These are phyloP conservation scores for Yamadazyma kitorensis DNA, from an alignment of 805 yeast genomes.

Conservation along the genomic window DNA sequence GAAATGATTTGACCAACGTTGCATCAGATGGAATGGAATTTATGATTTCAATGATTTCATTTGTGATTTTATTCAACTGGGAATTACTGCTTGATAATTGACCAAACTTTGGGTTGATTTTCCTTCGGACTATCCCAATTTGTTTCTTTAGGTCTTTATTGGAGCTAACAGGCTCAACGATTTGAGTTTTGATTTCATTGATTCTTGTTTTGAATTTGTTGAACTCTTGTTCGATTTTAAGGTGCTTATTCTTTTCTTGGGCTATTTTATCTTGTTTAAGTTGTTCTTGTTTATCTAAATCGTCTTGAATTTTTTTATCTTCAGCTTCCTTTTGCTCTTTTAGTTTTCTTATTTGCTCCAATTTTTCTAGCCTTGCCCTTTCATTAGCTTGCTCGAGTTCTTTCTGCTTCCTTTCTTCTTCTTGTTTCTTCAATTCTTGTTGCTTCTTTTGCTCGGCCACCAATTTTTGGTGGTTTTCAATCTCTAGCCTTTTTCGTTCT, in stretches of 20 bases:
- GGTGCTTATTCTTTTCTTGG: constrained; percentile 26
- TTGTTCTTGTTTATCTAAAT: constrained; percentile 15
- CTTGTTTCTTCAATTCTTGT: constrained; percentile 13
- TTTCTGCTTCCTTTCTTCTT: constrained; percentile 14
- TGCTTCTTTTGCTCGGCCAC: constrained; percentile 21
- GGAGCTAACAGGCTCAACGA: constrained; percentile 52
- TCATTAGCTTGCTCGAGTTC: constrained; percentile 17
- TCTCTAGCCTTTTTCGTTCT: constrained; percentile 12
- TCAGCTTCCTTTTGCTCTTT: constrained; percentile 15
- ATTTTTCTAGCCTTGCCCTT: constrained; percentile 9
- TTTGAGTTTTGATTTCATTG: constrained; percentile 53
- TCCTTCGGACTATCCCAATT: constrained; percentile 63
- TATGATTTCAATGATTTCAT: constrained; percentile 52
- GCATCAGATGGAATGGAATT: constrained; percentile 41
- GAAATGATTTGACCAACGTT: constrained; percentile 44
- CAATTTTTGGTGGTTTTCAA: constrained; percentile 9
- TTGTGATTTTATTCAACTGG: constrained; percentile 54
- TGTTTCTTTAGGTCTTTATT: constrained; percentile 52
- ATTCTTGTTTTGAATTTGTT: constrained; percentile 51
- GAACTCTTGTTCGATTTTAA: constrained; percentile 43
- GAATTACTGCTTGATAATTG: constrained; percentile 72
- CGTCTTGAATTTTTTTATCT: constrained; percentile 18
- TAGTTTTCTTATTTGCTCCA: constrained; percentile 6
- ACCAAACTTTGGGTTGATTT: constrained; percentile 86
- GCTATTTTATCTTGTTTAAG: constrained; percentile 13